Evolutionary conservation across 2,329 filamentous ascomycete genomes (phyloP), one percentile per base, ranked within the genome.

Genomic region (Diaporthe vaccinii): DNA sequence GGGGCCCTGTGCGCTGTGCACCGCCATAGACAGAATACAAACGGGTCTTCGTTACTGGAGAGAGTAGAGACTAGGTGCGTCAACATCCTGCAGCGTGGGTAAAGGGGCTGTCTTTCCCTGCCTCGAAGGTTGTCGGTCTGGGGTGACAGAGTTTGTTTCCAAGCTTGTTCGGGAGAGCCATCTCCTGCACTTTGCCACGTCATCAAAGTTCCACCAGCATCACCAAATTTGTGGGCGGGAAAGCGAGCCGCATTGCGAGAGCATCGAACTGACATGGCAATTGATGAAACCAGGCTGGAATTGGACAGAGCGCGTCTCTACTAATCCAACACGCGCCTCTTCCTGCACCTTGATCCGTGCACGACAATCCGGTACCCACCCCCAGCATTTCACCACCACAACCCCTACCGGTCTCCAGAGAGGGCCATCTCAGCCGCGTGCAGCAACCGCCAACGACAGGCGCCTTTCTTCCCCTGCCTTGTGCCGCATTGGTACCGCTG

Each of bases 331-430:
- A 73, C 74, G 73, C 73, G 75, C 46, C 62, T 65, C 65, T 75
- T 62, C 75, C 71, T 76, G 75, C 75, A 75, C 69, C 72, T 73
- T 76, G 73, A 76, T 75, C 75, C 75, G 75, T 76, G 75, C 75
- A 68, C 73, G 39, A 70, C 69, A 62, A 73, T 55, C 58, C n/a
- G 49, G 75, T 75, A 67, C 70, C 75, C 75, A 76, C 75, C 69
- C 68, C 73, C 61, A 73, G 67, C 53, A 61, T 46, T 57, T 73
- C 73, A 74, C 73, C 72, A 71, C 49, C 44, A 70, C 41, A 22
- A 36, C 72, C 53, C 61, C 72, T 55, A 74, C 61, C 25, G 57
- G 44, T 58, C 41, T 41, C 55, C 65, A 69, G 46, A 36, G 28
- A 68, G 22, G 46, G 46, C 65, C 46, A 15, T 28, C 31, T 53